Evolutionary conservation across 345 rosid genomes (phyloP).

Genomic region (Raphanus raphanistrum): DNA sequence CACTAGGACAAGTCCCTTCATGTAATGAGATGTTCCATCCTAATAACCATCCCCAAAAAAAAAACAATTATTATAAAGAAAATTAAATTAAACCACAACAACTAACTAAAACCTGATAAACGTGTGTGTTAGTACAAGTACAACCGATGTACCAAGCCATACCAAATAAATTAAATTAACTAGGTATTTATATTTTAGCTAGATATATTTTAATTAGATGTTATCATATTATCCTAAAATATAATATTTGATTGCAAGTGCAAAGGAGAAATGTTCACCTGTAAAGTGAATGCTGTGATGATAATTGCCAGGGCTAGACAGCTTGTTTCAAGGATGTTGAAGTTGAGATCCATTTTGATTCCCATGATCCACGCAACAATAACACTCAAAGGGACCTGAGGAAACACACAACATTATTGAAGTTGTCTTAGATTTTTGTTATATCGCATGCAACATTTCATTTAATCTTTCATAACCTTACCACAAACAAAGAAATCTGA

Average conservation of each 20-base stretch:
- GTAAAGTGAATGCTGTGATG: slow-evolving; percentile 73
- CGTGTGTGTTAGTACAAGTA: too few relatives aligned
- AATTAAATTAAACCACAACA: background rate
- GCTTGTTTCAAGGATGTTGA: slow-evolving; percentile 80
- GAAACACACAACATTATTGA: background rate
- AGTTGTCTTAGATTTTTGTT: background rate
- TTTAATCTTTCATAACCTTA: slow-evolving; percentile 40
- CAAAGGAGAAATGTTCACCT: slow-evolving; percentile 36
- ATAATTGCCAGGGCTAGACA: slow-evolving; percentile 68
- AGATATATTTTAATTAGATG: background rate
- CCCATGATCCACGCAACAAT: slow-evolving; percentile 77
- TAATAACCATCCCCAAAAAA: slow-evolving; percentile 23
- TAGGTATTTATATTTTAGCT: background rate
- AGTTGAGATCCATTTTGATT: slow-evolving; percentile 76
- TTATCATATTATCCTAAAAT: background rate
- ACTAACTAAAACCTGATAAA: background rate
- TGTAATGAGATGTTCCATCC: slow-evolving; percentile 92
- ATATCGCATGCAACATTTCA: background rate
- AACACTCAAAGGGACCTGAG: slow-evolving; percentile 71
- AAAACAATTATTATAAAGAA: background rate
- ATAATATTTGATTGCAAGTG: background rate
- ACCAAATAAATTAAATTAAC: too few relatives aligned
- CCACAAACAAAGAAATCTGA: slow-evolving; percentile 86
- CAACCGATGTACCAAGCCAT: too few relatives aligned
- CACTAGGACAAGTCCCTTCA: slow-evolving; percentile 40